Evolutionary conservation across 331 rosid species (phyloP).

Genomic region (Malus hybrid): DNA sequence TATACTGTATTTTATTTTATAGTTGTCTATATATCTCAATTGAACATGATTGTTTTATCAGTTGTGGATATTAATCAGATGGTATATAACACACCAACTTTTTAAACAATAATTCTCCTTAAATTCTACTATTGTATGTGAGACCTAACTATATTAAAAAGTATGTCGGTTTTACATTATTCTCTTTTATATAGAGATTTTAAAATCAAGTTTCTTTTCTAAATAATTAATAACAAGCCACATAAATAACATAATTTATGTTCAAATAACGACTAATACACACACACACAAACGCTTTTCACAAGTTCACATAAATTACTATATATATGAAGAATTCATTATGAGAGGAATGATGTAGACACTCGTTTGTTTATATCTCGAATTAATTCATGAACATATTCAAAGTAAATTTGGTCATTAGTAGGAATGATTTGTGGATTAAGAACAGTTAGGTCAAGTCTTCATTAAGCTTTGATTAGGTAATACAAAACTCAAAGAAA

Average conservation of each 20-base stretch:
- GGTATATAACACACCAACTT: not conserved
- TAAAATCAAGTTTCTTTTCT: no score
- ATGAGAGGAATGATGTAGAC: not conserved
- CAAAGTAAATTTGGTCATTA: not conserved
- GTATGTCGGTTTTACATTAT: not conserved
- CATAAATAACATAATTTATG: not conserved
- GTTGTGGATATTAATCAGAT: not conserved
- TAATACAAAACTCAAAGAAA: not conserved
- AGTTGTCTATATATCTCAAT: no score
- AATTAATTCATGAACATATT: no score
- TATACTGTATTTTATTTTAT: no score
- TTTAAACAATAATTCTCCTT: not conserved
- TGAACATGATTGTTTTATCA: no score
- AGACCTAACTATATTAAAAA: not conserved
- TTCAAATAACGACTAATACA: no score
- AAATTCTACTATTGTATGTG: no score
- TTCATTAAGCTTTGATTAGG: not conserved
- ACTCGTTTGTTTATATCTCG: not conserved
- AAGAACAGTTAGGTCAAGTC: not conserved
- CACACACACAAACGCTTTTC: not conserved
- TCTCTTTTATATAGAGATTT: not conserved
- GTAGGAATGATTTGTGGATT: not conserved
- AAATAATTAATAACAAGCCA: no score
- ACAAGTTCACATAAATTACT: not conserved
- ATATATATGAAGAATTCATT: not conserved